These are phyloP conservation scores for Starmera dryadoides DNA, from an alignment of 805 yeast genomes.

Conservation along the genomic window DNA sequence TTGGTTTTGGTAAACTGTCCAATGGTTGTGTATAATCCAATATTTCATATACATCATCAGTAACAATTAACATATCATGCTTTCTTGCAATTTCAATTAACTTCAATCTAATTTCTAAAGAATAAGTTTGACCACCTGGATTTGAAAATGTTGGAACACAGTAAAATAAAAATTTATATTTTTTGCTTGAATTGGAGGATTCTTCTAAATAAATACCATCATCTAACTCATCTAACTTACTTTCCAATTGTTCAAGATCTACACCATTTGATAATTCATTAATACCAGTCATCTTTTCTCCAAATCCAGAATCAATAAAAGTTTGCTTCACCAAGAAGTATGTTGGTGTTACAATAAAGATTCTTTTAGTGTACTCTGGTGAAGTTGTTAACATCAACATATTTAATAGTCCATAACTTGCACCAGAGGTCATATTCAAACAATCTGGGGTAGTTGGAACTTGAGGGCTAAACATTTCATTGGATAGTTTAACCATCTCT, in stretches of 20 bases:
- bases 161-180: conserved; percentile 68
- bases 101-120: conserved; percentile 40
- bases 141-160: conserved; percentile 80
- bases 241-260: not conserved
- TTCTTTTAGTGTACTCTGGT: conserved; percentile 59
- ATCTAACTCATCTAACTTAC: conserved; percentile 23
- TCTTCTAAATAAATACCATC: conserved; percentile 39
- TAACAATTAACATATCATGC: conserved; percentile 65
- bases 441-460: conserved; percentile 38
- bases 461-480: conserved; percentile 30
- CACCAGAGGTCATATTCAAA: conserved; percentile 76
- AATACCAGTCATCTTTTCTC: conserved; percentile 59
- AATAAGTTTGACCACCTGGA: conserved; percentile 71
- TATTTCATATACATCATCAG: conserved; percentile 85
- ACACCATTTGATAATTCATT: conserved; percentile 36
- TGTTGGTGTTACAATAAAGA: conserved; percentile 77
- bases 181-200: conserved; percentile 32
- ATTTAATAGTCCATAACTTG: conserved; percentile 75
- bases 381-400: conserved; percentile 57
- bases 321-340: conserved; percentile 73
- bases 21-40: conserved; percentile 42
- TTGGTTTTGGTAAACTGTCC: conserved; percentile 20
- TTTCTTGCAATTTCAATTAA: conserved; percentile 67
- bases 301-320: conserved; percentile 75
- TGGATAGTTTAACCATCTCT: conserved; percentile 48